phyloP scores from a whole-genome alignment of 805 yeast species.

The Lipomyces sp. region DNA sequence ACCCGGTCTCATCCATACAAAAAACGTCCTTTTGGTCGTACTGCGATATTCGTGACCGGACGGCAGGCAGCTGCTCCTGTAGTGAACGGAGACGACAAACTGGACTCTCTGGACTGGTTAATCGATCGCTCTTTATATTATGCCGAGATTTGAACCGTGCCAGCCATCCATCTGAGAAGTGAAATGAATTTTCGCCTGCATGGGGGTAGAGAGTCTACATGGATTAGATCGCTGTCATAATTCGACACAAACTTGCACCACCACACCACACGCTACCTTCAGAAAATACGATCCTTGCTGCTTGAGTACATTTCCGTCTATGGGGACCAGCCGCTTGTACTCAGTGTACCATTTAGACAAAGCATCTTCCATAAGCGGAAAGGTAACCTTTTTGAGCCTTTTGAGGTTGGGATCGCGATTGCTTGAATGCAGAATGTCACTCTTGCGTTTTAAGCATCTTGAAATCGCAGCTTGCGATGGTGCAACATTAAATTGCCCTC shows the following conservation, averaged over 20 bases:
- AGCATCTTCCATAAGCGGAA: conserved; percentile 36
- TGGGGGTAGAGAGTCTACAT: conserved; percentile 24
- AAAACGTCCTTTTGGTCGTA: conserved; percentile 30
- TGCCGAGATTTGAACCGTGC: conserved; percentile 34
- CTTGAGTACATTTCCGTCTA: conserved; percentile 31
- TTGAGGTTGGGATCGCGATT: conserved; percentile 22
- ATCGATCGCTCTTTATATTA: conserved; percentile 17
- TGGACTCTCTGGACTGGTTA: conserved; percentile 4
- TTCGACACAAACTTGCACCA: background rate
- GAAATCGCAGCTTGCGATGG: conserved; percentile 37
- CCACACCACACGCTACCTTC: conserved; percentile 4
- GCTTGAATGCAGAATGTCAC: conserved; percentile 21
- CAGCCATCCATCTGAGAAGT: conserved; percentile 37
- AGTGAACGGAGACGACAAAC: conserved; percentile 10
- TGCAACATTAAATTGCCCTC: conserved; percentile 18
- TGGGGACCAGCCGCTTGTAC: conserved; percentile 26
- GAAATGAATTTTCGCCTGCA: conserved; percentile 26
- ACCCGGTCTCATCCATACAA: conserved; percentile 27
- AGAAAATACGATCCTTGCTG: conserved; percentile 31
- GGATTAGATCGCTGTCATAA: background rate
- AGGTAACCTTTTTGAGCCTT: conserved; percentile 33
- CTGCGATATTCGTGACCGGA: conserved; percentile 24
- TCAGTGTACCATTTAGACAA: conserved; percentile 32
- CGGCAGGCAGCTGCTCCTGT: conserved; percentile 22
- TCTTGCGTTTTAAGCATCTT: conserved; percentile 34